A percentile compares a stretch with the other conserved stretches of the same genome.
Evolutionary conservation across 331 rosid species (phyloP).

Genomic region (Quercus tomentella): DNA sequence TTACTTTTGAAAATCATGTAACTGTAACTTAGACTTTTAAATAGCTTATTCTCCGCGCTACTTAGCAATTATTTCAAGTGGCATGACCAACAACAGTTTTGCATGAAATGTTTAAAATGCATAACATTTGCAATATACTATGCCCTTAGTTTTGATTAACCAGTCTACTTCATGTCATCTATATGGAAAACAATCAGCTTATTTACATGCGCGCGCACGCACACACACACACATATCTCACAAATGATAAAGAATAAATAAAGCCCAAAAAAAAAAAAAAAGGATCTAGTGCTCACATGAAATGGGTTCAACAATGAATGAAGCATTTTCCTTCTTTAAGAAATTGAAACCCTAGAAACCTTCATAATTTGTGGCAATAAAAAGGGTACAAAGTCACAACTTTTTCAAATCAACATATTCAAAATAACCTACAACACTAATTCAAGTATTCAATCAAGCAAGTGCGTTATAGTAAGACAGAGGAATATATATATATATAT

Average conservation of each 20-base stretch:
- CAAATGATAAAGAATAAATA: conserved; percentile 5
- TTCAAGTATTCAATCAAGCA: no score
- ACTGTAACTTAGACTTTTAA: not conserved
- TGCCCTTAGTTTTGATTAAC: conserved; percentile 9
- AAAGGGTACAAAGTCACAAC: no score
- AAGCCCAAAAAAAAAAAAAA: not conserved
- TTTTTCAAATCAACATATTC: no score
- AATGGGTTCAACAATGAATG: conserved; percentile 38
- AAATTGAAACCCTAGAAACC: conserved; percentile 82
- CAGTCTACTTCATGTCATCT: not conserved
- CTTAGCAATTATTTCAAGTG: not conserved
- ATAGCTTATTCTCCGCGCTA: not conserved
- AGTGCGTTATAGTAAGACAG: no score
- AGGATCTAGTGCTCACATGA: conserved; percentile 45
- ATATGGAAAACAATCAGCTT: not conserved
- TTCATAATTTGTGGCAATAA: conserved; percentile 36
- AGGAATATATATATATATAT: no score
- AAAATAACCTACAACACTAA: no score
- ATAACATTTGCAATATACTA: not conserved
- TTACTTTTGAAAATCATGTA: not conserved
- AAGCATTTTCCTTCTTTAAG: conserved; percentile 46
- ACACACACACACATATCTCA: not conserved
- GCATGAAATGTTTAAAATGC: not conserved
- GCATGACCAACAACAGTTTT: not conserved
- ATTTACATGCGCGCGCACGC: no score